Evolutionary conservation across 306 rosid species (phyloP).

Genomic region (Castanea crenata): DNA sequence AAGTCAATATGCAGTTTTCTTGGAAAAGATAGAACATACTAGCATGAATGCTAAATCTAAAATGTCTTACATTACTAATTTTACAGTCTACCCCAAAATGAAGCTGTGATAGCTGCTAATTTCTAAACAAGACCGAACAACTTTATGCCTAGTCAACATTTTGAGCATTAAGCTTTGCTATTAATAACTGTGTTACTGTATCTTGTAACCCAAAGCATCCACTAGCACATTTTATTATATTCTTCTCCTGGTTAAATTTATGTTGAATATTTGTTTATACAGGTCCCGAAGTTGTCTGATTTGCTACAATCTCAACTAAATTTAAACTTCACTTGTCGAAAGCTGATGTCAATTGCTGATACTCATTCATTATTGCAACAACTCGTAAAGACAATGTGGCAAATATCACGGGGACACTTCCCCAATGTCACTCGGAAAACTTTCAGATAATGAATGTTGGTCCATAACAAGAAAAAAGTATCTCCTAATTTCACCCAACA

Average conservation of each 20-base stretch:
- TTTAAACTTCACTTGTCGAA: not conserved
- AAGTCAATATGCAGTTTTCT: no score
- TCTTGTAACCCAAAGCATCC: not conserved
- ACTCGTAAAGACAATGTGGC: no score
- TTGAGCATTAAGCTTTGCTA: not conserved
- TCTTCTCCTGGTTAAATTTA: not conserved
- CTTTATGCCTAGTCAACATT: no score
- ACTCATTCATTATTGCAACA: not conserved
- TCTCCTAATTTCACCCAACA: no score
- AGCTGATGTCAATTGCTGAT: constrained; percentile 10
- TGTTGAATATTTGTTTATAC: not conserved
- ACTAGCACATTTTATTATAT: not conserved
- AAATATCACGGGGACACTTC: no score
- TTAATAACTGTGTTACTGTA: not conserved
- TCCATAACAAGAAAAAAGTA: no score
- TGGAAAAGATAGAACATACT: no score
- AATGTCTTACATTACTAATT: not conserved
- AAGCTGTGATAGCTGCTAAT: not conserved
- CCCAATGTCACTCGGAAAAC: no score
- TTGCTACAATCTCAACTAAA: not conserved
- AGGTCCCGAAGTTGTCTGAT: constrained; percentile 38
- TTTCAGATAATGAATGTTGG: no score
- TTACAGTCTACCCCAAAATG: not conserved
- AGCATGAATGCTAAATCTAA: no score
- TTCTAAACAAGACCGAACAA: not conserved